A percentile compares a stretch with the other conserved stretches of the same genome.
Evolutionary conservation across 2,329 filamentous ascomycete genomes (phyloP).

Genomic region (Diplodia corticola): DNA sequence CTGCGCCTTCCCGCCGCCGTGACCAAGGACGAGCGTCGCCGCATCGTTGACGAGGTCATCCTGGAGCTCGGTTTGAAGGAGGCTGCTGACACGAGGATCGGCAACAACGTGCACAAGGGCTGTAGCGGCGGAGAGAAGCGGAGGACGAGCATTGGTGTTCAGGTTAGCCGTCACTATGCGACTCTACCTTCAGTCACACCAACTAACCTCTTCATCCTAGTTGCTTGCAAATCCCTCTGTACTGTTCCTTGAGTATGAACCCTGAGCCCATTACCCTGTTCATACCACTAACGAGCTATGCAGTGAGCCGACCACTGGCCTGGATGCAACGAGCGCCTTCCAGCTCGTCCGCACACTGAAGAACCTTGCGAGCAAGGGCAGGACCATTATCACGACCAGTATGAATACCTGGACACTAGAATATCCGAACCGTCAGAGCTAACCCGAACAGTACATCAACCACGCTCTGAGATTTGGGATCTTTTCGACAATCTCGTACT

Average conservation of each 20-base stretch:
- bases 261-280: neutral
- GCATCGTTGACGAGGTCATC: slow-evolving; percentile 74
- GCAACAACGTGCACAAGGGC: slow-evolving; percentile 68
- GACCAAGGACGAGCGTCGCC: slow-evolving; percentile 58
- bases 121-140: slow-evolving; percentile 80
- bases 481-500: slow-evolving; percentile 73
- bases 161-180: slow-evolving; percentile 39
- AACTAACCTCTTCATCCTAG: slow-evolving; percentile 22
- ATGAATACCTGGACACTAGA: neutral
- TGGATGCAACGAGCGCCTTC: slow-evolving; percentile 75
- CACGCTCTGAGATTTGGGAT: slow-evolving; percentile 76
- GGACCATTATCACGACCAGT: slow-evolving; percentile 70
- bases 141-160: slow-evolving; percentile 73
- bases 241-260: slow-evolving; percentile 63
- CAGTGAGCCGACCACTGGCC: slow-evolving; percentile 70
- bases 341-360: slow-evolving; percentile 72
- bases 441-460: slow-evolving; percentile 60
- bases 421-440: neutral
- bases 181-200: neutral
- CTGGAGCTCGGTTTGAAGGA: slow-evolving; percentile 74
- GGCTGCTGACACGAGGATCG: slow-evolving; percentile 73
- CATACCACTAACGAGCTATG: neutral
- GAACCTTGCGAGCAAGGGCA: slow-evolving; percentile 63
- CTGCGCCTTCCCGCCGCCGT: slow-evolving; percentile 66
- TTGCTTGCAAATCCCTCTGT: slow-evolving; percentile 77